Base-by-base conservation (phyloP, 1,284 basidiomycete genomes). In the Malassezia caprae region DNA sequence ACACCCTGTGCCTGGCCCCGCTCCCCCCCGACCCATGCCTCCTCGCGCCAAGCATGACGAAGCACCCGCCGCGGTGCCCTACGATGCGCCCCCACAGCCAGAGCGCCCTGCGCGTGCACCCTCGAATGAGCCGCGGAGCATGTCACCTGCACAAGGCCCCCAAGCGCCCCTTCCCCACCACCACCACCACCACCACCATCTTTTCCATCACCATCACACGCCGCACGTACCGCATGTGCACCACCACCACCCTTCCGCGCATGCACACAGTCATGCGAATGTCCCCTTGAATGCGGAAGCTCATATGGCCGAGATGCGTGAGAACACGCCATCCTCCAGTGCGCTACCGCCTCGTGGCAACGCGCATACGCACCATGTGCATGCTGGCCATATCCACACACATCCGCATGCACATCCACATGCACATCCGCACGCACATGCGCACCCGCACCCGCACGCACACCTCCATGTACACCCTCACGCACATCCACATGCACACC, bases 171-270 rank as follows among this genome's bases (percentile, higher is more conserved):
- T 35, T 17, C 46, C 21, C 12, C 31, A 17, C 21, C 32, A 13
- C 13, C 24, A 28, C 27, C 53, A 55, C 26, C 47, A 50, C n/a
- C 52, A 54, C 17, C 52, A 54, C 44, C 52, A 46, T 13, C 45
- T 50, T 13, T 35, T 49, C 17, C 45, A 48, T 23, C 51, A 53
- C 6, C 50, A 50, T 19, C 24, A 12, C 8, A 26, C 23, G 26
- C 28, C 37, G n/a, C 45, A 47, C 23, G 32, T 28, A 26, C 35
- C 24, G 27, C 48, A 21, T 27, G 13, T 41, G 24, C 43, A 27
- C 23, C 46, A 48, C 46, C 32, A 48, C 24, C 42, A 43, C 21
- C 15, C 3, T 11, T n/a, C 37, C 28, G 24, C 24, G 12, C 28
- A n/a, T 17, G 24, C 37, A 21, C 3, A 39, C n/a, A 3, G 19